Conservation (phyloP, 2,329 filamentous ascomycete genomes). For the Venturia asperata region DNA sequence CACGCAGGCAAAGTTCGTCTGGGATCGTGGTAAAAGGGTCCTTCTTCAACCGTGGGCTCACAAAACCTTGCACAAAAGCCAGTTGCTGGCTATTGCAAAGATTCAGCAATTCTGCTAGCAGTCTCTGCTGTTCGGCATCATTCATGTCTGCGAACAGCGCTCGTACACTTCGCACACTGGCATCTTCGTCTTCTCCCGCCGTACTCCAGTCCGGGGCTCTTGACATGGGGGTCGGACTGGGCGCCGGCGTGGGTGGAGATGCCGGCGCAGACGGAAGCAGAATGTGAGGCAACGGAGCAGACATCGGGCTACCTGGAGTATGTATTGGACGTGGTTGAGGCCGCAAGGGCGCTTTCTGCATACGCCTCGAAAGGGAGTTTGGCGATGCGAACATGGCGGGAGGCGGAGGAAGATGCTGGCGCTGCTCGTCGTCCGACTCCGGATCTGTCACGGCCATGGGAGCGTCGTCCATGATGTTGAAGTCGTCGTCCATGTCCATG, state of each 20-base stretch:
- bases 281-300: conserved; percentile 48
- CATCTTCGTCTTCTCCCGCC: conserved; percentile 72
- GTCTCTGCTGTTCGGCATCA: conserved; percentile 66
- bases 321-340: conserved; percentile 41
- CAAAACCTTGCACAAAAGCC: conserved; percentile 93
- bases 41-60: conserved; percentile 88
- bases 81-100: conserved; percentile 92
- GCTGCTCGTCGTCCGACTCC: conserved; percentile 27
- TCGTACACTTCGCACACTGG: conserved; percentile 70
- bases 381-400: conserved; percentile 32
- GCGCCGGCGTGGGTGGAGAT: conserved; percentile 60
- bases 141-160: conserved; percentile 73
- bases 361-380: conserved; percentile 30
- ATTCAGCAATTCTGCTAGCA: conserved; percentile 82
- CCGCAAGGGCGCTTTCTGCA: conserved; percentile 31
- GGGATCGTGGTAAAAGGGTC: conserved; percentile 90
- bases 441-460: conserved; percentile 26
- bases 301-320: conserved; percentile 44
- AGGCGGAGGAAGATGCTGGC: conserved; percentile 35
- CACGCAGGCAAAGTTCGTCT: conserved; percentile 83
- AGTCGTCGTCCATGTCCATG: conserved; percentile 26
- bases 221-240: conserved; percentile 57
- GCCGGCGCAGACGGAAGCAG: conserved; percentile 58
- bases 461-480: conserved; percentile 25
- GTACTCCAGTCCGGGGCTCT: conserved; percentile 67